phyloP scores from a whole-genome alignment of 768 basidiomycete genomes.

The Boletellus sp. region DNA sequence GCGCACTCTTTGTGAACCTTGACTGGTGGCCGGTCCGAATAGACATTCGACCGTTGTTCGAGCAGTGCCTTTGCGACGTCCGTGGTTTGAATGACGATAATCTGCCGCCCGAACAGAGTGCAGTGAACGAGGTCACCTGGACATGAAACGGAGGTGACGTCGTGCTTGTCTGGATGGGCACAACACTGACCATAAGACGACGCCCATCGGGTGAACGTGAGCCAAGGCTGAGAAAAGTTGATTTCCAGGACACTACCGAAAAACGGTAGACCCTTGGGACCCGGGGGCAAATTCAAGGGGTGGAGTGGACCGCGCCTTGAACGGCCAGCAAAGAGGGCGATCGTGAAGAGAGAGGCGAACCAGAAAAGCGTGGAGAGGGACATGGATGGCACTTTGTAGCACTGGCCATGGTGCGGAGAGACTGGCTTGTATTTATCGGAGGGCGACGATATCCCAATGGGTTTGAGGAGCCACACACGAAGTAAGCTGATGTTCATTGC shows the following conservation, averaged over 20 bases:
- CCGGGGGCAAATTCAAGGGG: conserved; percentile 22
- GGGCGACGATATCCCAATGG: not conserved
- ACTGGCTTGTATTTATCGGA: conserved; percentile 15
- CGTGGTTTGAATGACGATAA: conserved; percentile 33
- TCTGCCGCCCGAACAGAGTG: conserved; percentile 29
- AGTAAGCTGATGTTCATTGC: conserved; percentile 9
- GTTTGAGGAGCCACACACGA: conserved; percentile 4
- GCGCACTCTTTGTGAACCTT: conserved; percentile 25
- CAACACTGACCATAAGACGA: conserved; percentile 20
- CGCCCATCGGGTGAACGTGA: conserved; percentile 33
- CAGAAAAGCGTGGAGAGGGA: conserved; percentile 7
- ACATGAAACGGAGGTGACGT: not conserved
- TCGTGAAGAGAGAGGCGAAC: conserved; percentile 1
- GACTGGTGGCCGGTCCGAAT: conserved; percentile 38
- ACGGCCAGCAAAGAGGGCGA: conserved; percentile 9
- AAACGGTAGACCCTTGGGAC: conserved; percentile 31
- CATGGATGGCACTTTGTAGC: conserved; percentile 4
- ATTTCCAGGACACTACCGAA: conserved; percentile 27
- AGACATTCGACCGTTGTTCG: conserved; percentile 34
- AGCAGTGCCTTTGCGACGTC: conserved; percentile 33
- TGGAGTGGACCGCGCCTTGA: conserved; percentile 10
- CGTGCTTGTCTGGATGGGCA: not conserved
- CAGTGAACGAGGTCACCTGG: conserved; percentile 33
- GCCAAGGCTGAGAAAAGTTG: conserved; percentile 27
- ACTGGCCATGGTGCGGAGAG: not conserved